Evolutionary conservation across 2,329 filamentous ascomycete species (phyloP), one percentile per base, ranked within the genome.

Genomic region (Orbilia quercus): DNA sequence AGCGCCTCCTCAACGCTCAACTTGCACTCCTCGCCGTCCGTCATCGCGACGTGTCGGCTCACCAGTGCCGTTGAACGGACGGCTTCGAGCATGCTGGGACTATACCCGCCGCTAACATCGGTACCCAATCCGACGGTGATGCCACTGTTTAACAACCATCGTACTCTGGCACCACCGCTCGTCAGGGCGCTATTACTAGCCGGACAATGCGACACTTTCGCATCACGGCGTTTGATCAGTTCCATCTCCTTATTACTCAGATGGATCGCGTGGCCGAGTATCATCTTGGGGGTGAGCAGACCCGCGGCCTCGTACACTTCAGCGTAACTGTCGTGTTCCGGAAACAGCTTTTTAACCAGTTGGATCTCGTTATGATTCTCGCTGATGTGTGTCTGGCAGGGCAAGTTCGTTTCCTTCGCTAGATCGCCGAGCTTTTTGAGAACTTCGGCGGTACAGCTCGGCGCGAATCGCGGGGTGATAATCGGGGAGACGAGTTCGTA

Each of bases 21-120:
- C 80, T 92, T 93, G 42, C 84, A 85, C 6, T 82, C 79, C 42
- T 87, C 78, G 7, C 81, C 80, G 6, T 79, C 78, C 5, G 81
- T 79, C 84, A 91, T 86, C 22, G 89, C 85, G 50, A 90, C 82
- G 83, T 90, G 88, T 28, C 93, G 83, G 75, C 88, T 91, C 0
- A 94, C 91, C 74, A 96, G 85, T 55, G 88, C 86, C 0, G 94
- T 92, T 78, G 95, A 91, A 12, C 93, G 83, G 45, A 89, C 91
- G n/a, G 91, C 89, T 76, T 95, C 91, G 0, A 98, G 85, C 7
- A 98, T 86, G 73, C 88, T 91, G 0, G 91, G 85, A 63, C 88
- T 91, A 80, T 94, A 97, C 0, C 95, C 95, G 1, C 94, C 95
- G 77, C 88, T 91, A 67, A 98, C 88, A 80, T 99, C 95, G 0